A percentile compares a stretch with the other conserved stretches of the same genome.
phyloP scores from a whole-genome alignment of 2,329 filamentous ascomycete genomes.

The Paramyrothecium roridum region DNA sequence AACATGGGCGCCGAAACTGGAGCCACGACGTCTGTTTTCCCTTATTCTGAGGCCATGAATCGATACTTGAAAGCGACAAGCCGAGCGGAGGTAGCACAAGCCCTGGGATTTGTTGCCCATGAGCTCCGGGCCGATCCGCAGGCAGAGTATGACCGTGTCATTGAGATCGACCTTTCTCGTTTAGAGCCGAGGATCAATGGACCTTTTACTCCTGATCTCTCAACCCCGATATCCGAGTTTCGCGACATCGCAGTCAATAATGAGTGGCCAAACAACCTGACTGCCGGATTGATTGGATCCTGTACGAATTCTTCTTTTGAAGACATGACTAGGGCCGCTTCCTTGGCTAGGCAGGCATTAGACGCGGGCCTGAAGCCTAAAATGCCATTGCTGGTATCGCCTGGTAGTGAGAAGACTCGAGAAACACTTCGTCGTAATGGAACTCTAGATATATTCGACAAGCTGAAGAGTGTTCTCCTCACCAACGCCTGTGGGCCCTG shows the following conservation, averaged over 20 bases:
- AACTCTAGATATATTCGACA: conserved; percentile 79
- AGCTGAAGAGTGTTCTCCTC: conserved; percentile 82
- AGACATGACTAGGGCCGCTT: conserved; percentile 95
- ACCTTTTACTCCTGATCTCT: conserved; percentile 92
- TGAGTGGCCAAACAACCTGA: conserved; percentile 86
- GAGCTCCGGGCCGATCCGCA: conserved; percentile 86
- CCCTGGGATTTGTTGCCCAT: conserved; percentile 76
- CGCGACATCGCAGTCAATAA: conserved; percentile 79
- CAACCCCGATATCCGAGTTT: conserved; percentile 88
- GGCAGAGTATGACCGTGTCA: conserved; percentile 84
- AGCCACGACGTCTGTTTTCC: conserved; percentile 91
- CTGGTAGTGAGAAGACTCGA: conserved; percentile 93
- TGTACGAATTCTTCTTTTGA: conserved; percentile 99
- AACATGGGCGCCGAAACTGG: conserved; percentile 72
- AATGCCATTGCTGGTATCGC: conserved; percentile 92
- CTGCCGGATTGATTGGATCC: conserved; percentile 91
- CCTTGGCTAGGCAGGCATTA: conserved; percentile 86
- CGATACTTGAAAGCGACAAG: conserved; percentile 92
- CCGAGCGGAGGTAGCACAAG: conserved; percentile 86
- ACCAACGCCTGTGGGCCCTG: conserved; percentile 95
- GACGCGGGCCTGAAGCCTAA: conserved; percentile 87
- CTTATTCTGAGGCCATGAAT: conserved; percentile 97
- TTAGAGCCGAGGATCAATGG: conserved; percentile 97
- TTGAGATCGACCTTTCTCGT: conserved; percentile 84
- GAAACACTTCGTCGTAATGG: conserved; percentile 89